Conservation (phyloP, 768 basidiomycete species). For the Hypsizygus marmoreus region DNA sequence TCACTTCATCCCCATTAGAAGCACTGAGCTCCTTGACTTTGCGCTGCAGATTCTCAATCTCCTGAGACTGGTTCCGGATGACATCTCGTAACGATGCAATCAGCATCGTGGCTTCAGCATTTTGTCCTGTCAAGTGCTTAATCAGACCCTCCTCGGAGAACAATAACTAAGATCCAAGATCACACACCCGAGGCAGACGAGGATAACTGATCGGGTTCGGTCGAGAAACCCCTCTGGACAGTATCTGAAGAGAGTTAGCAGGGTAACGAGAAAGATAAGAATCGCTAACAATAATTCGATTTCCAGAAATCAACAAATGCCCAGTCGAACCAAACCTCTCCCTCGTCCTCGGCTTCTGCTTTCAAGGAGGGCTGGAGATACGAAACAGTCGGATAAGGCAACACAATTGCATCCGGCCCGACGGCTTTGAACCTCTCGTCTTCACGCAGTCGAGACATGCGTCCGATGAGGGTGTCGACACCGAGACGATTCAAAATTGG, state of each 20-base stretch:
- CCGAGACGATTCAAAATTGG: constrained; percentile 91
- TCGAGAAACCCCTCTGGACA: constrained; percentile 70
- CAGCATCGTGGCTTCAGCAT: constrained; percentile 77
- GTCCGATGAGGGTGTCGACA: constrained; percentile 83
- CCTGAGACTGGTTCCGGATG: constrained; percentile 78
- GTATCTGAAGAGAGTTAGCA: constrained; percentile 50
- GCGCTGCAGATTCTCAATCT: constrained; percentile 69
- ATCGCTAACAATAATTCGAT: constrained; percentile 85
- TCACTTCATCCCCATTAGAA: constrained; percentile 39
- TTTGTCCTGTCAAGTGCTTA: constrained; percentile 47
- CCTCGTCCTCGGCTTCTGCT: constrained; percentile 55
- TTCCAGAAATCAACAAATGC: constrained; percentile 98
- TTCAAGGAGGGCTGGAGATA: constrained; percentile 36
- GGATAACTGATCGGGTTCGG: constrained; percentile 67
- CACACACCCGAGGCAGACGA: constrained; percentile 48
- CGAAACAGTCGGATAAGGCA: constrained; percentile 47
- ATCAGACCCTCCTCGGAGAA: constrained; percentile 4
- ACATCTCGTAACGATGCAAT: constrained; percentile 83
- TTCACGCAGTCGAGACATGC: constrained; percentile 85
- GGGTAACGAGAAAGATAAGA: constrained; percentile 3
- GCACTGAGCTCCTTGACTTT: constrained; percentile 50
- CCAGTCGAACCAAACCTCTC: constrained; percentile 98
- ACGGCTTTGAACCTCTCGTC: constrained; percentile 92
- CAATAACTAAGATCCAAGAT: too few relatives aligned
- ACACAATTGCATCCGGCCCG: constrained; percentile 81